Percentiles rank a stretch among this genome's conserved stretches.
phyloP scores from a whole-genome alignment of 805 yeast species.

The Myxozyma monticola region DNA sequence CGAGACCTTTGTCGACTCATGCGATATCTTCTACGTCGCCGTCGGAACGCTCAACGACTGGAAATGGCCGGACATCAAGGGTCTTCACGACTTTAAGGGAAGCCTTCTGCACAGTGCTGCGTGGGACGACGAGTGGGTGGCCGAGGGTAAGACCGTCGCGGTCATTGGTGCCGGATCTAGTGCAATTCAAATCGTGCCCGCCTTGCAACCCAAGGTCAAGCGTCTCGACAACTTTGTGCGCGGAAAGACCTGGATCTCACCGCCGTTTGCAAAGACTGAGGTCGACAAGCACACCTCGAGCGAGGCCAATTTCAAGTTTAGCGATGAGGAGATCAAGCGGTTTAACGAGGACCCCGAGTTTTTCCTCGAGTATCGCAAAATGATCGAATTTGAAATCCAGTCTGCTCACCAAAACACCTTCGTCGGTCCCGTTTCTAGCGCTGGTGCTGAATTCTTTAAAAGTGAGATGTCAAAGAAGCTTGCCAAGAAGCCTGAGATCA shows the following conservation, averaged over 20 bases:
- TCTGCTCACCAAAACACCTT: conserved; percentile 4
- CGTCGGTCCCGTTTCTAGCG: conserved; percentile 3
- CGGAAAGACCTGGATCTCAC: conserved; percentile 30
- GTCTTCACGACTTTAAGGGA: conserved; percentile 37
- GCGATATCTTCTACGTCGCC: conserved; percentile 10
- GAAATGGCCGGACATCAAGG: conserved; percentile 36
- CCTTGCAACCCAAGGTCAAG: conserved; percentile 31
- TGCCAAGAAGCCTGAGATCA: conserved; percentile 18
- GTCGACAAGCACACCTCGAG: conserved; percentile 26
- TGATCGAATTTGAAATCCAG: conserved; percentile 27
- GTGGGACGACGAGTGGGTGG: conserved; percentile 36
- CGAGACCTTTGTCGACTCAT: conserved; percentile 5
- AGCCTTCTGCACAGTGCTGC: conserved; percentile 38
- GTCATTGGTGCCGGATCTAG: conserved; percentile 42
- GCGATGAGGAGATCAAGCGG: conserved; percentile 16
- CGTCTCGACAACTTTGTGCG: conserved; percentile 30
- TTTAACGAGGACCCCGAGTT: conserved; percentile 27
- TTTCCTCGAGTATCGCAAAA: conserved; percentile 33
- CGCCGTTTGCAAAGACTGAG: conserved; percentile 29
- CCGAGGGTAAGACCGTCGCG: conserved; percentile 35
- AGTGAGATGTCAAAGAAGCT: conserved; percentile 11
- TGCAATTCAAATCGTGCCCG: conserved; percentile 40
- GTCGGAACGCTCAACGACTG: conserved; percentile 34
- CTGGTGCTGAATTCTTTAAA: conserved; percentile 2
- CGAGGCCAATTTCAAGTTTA: conserved; percentile 20